Evolutionary conservation across 768 basidiomycete species (phyloP), one percentile per base, ranked within the genome.

Genomic region (Glaciozyma antarctica): DNA sequence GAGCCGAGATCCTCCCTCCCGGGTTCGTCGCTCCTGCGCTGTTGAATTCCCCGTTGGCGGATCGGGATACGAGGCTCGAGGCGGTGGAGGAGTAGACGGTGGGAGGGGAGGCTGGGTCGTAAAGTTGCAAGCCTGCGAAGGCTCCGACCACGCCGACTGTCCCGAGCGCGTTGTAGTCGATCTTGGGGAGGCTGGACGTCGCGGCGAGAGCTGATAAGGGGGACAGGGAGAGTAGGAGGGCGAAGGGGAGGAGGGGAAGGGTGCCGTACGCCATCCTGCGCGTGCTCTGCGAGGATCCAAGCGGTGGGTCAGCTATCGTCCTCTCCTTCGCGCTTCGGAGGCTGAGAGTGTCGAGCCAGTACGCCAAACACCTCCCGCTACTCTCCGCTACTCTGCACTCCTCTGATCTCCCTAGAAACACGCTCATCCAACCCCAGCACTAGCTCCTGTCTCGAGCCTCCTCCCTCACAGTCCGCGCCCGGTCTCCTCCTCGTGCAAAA

Each of bases 91-190:
- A 48, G 89, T 86, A 71, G 68, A 75, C 53, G 59, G 72, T 15
- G 24, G 61, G 51, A 19, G 88, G 83, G 55, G 83, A 81, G 2
- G 85, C 79, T 32, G 88, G 80, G 74, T 84, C 79, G 80, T 87
- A 86, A 64, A 92, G 74, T 74, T 86, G 87, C 67, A 99, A 79
- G 53, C 92, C 94, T 28, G 87, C 82, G 75, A 97, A 99, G 43
- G 88, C 81, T 63, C 94, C 94, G 32, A 86, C 85, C 49, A 97
- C 81, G 63, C 85, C 91, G 58, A 97, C 91, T 61, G 81, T 85
- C 69, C 94, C 94, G 89, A 99, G 93, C 60, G 87, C 85, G 72
- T 81, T 78, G 73, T 85, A 86, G 76, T 88, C 87, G 72, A 88
- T 43, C 34, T 63, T 52, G 9, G 69, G 69, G 44, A 64, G 61